Evolutionary conservation across 2,329 filamentous ascomycete species (phyloP).

Genomic region (Golovinomyces cichoracearum): DNA sequence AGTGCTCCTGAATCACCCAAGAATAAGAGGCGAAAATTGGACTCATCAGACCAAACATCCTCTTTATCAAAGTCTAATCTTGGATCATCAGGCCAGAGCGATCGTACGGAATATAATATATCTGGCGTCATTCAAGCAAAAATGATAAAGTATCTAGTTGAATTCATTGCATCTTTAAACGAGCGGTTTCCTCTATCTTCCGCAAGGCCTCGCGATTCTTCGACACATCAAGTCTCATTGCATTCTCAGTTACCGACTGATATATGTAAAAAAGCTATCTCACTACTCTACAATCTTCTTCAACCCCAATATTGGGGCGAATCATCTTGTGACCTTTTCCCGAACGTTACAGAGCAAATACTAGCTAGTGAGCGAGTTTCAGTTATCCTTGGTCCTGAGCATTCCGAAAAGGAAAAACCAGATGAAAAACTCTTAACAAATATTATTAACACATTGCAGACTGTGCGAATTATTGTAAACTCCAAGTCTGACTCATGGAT

Average conservation of each 20-base stretch:
- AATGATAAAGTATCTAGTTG: constrained; percentile 82
- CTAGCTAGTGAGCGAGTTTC: constrained; percentile 55
- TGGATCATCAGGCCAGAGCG: constrained; percentile 18
- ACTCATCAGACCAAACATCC: constrained; percentile 25
- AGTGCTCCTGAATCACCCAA: constrained; percentile 42
- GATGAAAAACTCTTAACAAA: constrained; percentile 64
- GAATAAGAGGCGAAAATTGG: constrained; percentile 50
- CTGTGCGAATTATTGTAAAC: constrained; percentile 70
- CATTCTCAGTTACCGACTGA: constrained; percentile 37
- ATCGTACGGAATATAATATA: constrained; percentile 41
- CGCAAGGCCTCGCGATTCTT: constrained; percentile 33
- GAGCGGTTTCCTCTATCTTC: constrained; percentile 63
- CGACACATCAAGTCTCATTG: constrained; percentile 20
- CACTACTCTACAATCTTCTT: constrained; percentile 58
- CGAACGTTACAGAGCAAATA: constrained; percentile 68
- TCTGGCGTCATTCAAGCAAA: constrained; percentile 41
- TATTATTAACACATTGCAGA: constrained; percentile 82
- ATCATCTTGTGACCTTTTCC: constrained; percentile 59
- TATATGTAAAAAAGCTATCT: constrained; percentile 62
- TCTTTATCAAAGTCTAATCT: constrained; percentile 28
- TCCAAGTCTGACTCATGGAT: constrained; percentile 83
- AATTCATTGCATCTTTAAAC: constrained; percentile 73
- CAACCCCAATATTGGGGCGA: constrained; percentile 79
- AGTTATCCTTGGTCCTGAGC: constrained; percentile 30
- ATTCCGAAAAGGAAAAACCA: constrained; percentile 40